These are phyloP conservation scores for Cairneyella variabilis DNA, from an alignment of 495 filamentous ascomycete species.

Conservation along the genomic window DNA sequence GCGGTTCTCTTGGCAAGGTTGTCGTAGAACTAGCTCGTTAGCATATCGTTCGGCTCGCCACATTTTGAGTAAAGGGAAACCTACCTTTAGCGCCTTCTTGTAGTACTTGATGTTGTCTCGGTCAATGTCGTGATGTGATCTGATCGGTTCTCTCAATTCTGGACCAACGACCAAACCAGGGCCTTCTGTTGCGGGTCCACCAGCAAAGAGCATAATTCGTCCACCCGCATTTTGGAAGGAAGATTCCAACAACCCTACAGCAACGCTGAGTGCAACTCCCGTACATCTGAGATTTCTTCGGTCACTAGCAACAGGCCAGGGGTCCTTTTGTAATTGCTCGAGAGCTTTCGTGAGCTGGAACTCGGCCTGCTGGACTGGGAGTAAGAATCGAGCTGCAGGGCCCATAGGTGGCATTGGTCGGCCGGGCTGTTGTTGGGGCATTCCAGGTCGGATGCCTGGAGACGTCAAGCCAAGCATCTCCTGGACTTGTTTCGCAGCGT, in stretches of 20 bases:
- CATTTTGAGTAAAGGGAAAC: slow-evolving; percentile 6
- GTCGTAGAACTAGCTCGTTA: slow-evolving; percentile 75
- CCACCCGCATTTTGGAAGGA: slow-evolving; percentile 94
- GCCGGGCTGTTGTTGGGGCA: slow-evolving; percentile 69
- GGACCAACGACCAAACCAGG: slow-evolving; percentile 96
- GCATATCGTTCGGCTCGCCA: neutral
- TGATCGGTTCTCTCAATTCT: slow-evolving; percentile 95
- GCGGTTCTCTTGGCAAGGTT: slow-evolving; percentile 92
- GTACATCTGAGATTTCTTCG: slow-evolving; percentile 90
- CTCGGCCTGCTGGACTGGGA: slow-evolving; percentile 94
- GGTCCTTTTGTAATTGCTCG: slow-evolving; percentile 95
- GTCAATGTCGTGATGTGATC: slow-evolving; percentile 99
- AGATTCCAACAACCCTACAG: slow-evolving; percentile 86
- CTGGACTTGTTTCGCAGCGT: slow-evolving; percentile 92
- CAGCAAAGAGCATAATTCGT: slow-evolving; percentile 95
- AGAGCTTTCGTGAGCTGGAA: slow-evolving; percentile 97
- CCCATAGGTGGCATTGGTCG: slow-evolving; percentile 70
- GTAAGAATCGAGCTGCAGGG: slow-evolving; percentile 82
- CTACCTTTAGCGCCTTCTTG: slow-evolving; percentile 96
- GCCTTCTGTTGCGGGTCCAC: slow-evolving; percentile 92
- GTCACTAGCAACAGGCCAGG: slow-evolving; percentile 96
- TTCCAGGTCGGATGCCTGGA: slow-evolving; percentile 67
- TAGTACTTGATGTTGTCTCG: slow-evolving; percentile 99
- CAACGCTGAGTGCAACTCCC: slow-evolving; percentile 92
- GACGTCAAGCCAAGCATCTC: slow-evolving; percentile 90